Conservation (phyloP, 116 monocot species). For the Thalassia testudinum region DNA sequence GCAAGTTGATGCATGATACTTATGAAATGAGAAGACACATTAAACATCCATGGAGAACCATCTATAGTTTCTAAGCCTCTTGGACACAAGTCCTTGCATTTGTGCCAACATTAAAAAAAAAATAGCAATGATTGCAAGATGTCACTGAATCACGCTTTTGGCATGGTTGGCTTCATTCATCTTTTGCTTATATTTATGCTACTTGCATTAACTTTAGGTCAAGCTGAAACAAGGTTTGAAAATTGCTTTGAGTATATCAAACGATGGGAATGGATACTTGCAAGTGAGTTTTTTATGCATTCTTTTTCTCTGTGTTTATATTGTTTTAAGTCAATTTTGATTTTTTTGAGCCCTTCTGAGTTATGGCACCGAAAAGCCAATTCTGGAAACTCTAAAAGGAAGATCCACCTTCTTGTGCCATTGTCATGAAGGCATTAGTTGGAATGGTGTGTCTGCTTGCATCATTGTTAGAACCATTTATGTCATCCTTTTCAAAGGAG, state of each 20-base stretch:
- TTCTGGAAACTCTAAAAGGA: conserved; percentile 96
- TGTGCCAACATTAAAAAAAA: too few relatives aligned
- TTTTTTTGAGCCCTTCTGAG: background rate
- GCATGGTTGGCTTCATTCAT: too few relatives aligned
- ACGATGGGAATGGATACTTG: conserved; percentile 83
- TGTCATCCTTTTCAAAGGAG: conserved; percentile 91
- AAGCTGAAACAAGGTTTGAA: conserved; percentile 91
- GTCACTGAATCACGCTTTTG: too few relatives aligned
- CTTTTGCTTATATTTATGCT: too few relatives aligned
- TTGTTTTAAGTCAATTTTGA: background rate
- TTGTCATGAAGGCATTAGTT: conserved; percentile 81
- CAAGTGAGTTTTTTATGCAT: conserved; percentile 34
- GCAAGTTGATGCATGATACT: too few relatives aligned
- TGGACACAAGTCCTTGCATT: too few relatives aligned
- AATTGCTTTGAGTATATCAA: conserved; percentile 91
- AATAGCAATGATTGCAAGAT: too few relatives aligned
- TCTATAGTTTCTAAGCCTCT: too few relatives aligned
- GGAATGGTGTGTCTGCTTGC: conserved; percentile 91
- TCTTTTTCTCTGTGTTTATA: background rate
- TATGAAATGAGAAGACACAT: too few relatives aligned
- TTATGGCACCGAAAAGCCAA: conserved; percentile 50
- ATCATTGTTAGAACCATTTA: conserved; percentile 82
- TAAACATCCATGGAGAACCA: too few relatives aligned
- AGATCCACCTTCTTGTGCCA: conserved; percentile 63
- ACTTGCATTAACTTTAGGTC: conserved; percentile 27